Conservation (phyloP, 169 alveolate species). For the Neospora caninum region DNA sequence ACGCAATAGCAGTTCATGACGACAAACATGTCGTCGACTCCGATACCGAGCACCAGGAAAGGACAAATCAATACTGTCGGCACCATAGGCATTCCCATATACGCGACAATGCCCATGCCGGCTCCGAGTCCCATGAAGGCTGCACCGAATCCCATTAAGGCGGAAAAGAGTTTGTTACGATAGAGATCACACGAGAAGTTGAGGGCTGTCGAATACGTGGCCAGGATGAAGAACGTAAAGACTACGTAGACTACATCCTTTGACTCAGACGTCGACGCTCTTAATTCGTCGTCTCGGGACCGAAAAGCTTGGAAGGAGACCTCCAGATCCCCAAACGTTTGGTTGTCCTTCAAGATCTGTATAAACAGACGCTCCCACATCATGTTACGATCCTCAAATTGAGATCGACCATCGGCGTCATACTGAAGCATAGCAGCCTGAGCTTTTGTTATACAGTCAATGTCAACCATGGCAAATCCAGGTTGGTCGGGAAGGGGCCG, state of each 20-base stretch:
- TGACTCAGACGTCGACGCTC: conserved; percentile 75
- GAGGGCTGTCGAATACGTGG: conserved; percentile 74
- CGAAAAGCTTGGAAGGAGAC: conserved; percentile 77
- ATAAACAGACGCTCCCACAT: conserved; percentile 77
- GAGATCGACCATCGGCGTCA: conserved; percentile 74
- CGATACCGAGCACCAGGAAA: conserved; percentile 79
- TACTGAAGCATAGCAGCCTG: conserved; percentile 75
- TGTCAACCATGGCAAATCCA: conserved; percentile 72
- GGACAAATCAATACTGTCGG: conserved; percentile 79
- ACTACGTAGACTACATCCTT: conserved; percentile 77
- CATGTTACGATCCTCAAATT: conserved; percentile 71
- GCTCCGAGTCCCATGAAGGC: conserved; percentile 78
- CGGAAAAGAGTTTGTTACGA: conserved; percentile 68
- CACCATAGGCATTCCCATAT: conserved; percentile 76
- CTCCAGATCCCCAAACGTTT: conserved; percentile 71
- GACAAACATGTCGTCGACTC: conserved; percentile 79
- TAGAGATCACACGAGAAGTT: conserved; percentile 79
- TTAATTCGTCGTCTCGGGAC: conserved; percentile 77
- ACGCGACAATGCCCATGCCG: conserved; percentile 78
- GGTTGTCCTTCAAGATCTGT: conserved; percentile 75
- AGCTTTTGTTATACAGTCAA: conserved; percentile 73
- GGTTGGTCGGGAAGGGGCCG: conserved; percentile 65
- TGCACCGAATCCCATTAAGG: conserved; percentile 79
- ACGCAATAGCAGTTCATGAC: conserved; percentile 75
- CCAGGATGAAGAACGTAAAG: conserved; percentile 76